Base-by-base conservation (phyloP, 139 green algal species). In the Ettlia oleoabundans region DNA sequence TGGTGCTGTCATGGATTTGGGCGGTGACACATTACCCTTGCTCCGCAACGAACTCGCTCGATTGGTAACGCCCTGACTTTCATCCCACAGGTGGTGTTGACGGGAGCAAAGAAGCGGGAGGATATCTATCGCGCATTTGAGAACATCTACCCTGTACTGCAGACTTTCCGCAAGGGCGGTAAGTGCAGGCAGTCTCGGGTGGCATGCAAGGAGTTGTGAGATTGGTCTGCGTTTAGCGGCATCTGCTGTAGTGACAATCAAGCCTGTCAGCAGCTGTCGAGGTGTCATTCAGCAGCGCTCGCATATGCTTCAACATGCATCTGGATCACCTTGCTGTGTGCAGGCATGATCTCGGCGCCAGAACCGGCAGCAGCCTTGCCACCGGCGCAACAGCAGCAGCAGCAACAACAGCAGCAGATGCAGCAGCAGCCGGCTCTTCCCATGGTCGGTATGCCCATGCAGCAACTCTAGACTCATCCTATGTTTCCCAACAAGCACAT, bases 71-170 rank as follows among this genome's bases (percentile, higher is more conserved):
- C n/a, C n/a, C n/a, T n/a, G n/a, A n/a, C n/a, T n/a, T n/a, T n/a
- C n/a, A n/a, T n/a, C n/a, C n/a, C n/a, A n/a, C n/a, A n/a, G n/a
- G n/a, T 98, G 10, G 94, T 97, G 4, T 76, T 98, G 33, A 97
- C 94, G 75, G 94, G 94, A 41, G 95, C 92, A 73, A 98, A 97
- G 91, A 87, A 91, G 64, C 90, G 95, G n/a, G 87, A 96, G n/a
- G 94, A 99, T 65, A 98, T 99, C 68, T 99, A 99, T 88, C 78
- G 93, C 53, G 97, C 97, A 0, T 99, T 98, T 87, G 96, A 99
- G 86, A 96, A 96, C 82, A 99, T 99, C 82, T 99, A 99, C 84
- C 95, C 97, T 15, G 94, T 98, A 43, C 89, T 99, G 62, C 88
- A 92, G 55, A 88, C 96, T 82, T 99, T 96, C 85, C 87, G 90